These are phyloP conservation scores for Neonectria sp. DNA, from an alignment of 2,329 filamentous ascomycete species.

Conservation along the genomic window DNA sequence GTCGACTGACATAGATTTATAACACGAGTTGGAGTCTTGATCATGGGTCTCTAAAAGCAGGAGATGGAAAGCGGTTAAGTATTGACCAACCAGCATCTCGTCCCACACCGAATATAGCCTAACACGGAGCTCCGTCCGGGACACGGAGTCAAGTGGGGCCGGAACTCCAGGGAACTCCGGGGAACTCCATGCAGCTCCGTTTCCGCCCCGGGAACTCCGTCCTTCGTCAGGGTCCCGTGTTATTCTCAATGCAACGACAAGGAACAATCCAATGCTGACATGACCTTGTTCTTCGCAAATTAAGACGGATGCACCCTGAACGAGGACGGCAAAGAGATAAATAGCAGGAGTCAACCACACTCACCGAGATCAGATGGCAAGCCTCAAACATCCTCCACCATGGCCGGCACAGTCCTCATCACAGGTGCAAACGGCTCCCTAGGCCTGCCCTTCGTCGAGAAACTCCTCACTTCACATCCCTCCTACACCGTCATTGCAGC, in stretches of 20 bases:
- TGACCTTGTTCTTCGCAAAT: neutral
- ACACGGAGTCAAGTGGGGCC: neutral
- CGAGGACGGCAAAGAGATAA: neutral
- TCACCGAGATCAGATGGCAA: neutral
- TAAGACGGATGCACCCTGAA: neutral
- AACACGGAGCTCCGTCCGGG: neutral
- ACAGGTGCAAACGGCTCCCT: slow-evolving; percentile 57
- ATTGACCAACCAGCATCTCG: no score
- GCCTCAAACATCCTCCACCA: slow-evolving; percentile 8
- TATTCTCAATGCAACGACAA: neutral
- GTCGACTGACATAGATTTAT: neutral
- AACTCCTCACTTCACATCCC: slow-evolving; percentile 34
- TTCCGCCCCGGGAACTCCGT: slow-evolving; percentile 3
- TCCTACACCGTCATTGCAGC: slow-evolving; percentile 49
- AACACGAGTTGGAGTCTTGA: neutral
- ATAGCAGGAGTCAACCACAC: neutral
- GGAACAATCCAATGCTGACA: neutral
- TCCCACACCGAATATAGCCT: neutral
- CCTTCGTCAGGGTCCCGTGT: neutral
- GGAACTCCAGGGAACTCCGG: slow-evolving; percentile 39
- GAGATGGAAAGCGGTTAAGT: no score
- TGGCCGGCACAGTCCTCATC: slow-evolving; percentile 54
- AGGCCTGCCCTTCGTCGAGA: slow-evolving; percentile 30
- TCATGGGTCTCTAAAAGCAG: no score
- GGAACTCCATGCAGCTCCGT: slow-evolving; percentile 39